These are phyloP conservation scores for Xerocomellus chrysenteron DNA, from an alignment of 768 basidiomycete species.

Conservation along the genomic window DNA sequence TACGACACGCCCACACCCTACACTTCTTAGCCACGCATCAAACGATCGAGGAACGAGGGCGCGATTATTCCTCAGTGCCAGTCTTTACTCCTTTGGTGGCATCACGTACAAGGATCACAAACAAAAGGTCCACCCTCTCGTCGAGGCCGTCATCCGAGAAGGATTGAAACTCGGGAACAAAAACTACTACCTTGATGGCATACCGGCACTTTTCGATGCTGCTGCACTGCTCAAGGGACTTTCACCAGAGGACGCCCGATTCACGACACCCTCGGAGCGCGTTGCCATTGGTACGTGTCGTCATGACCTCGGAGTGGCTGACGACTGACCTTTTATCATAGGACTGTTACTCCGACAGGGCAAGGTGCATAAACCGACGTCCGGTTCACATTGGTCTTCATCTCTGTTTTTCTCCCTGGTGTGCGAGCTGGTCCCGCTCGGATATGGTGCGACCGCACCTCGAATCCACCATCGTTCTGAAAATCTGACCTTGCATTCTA, in stretches of 20 bases:
- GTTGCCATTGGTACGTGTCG: slow-evolving; percentile 53
- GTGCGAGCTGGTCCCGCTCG: slow-evolving; percentile 62
- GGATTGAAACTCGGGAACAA: slow-evolving; percentile 81
- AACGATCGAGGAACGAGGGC: slow-evolving; percentile 38
- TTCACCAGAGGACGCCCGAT: slow-evolving; percentile 34
- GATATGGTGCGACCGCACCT: slow-evolving; percentile 36
- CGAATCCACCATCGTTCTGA: background rate
- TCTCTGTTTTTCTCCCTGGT: slow-evolving; percentile 75
- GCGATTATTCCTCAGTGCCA: slow-evolving; percentile 77
- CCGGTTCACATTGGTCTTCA: slow-evolving; percentile 67
- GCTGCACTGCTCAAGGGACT: slow-evolving; percentile 38
- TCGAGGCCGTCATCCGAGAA: slow-evolving; percentile 75
- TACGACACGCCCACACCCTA: slow-evolving; percentile 31
- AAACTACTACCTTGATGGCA: slow-evolving; percentile 74
- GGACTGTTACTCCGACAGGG: slow-evolving; percentile 71
- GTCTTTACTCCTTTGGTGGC: slow-evolving; percentile 67
- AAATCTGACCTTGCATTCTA: slow-evolving; percentile 2
- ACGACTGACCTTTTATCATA: slow-evolving; percentile 19
- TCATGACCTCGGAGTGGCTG: background rate
- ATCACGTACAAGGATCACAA: slow-evolving; percentile 64
- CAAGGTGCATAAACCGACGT: slow-evolving; percentile 58
- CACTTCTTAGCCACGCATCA: slow-evolving; percentile 35
- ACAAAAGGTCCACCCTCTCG: slow-evolving; percentile 54
- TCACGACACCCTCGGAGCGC: slow-evolving; percentile 46
- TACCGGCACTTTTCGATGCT: slow-evolving; percentile 64